Percentiles rank a stretch among this genome's conserved stretches.
phyloP scores from a whole-genome alignment of 2,329 filamentous ascomycete species.

The Thelonectria olida region DNA sequence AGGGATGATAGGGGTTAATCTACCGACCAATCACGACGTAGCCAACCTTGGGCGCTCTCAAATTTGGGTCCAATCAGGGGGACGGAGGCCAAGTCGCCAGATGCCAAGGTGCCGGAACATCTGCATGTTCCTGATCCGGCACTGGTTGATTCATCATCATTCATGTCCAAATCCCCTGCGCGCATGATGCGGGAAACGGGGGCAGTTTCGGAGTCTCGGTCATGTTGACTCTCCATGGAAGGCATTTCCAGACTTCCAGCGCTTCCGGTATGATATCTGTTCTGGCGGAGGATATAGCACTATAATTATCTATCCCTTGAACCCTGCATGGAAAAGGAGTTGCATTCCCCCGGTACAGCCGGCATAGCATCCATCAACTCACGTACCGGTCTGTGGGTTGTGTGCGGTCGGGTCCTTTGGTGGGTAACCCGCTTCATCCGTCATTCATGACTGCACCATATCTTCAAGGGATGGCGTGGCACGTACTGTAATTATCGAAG shows the following conservation, averaged over 20 bases:
- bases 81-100: too few relatives aligned
- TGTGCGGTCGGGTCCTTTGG: neutral
- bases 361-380: neutral
- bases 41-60: neutral
- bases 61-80: conserved; percentile 4
- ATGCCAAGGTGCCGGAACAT: neutral
- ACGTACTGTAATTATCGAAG: too few relatives aligned
- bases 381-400: neutral
- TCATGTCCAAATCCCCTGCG: neutral
- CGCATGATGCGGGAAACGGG: neutral
- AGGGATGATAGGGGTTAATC: conserved; percentile 11
- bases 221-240: neutral
- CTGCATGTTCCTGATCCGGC: conserved; percentile 4
- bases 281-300: too few relatives aligned
- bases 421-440: too few relatives aligned
- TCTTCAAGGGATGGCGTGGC: too few relatives aligned
- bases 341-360: neutral
- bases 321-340: neutral
- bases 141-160: too few relatives aligned
- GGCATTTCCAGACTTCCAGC: neutral
- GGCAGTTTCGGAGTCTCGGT: neutral
- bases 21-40: conserved; percentile 9
- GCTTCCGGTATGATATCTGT: too few relatives aligned
- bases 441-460: too few relatives aligned
- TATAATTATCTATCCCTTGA: neutral